These are phyloP conservation scores for Dalbergia oliveri DNA, from an alignment of 306 rosid genomes.

Conservation along the genomic window DNA sequence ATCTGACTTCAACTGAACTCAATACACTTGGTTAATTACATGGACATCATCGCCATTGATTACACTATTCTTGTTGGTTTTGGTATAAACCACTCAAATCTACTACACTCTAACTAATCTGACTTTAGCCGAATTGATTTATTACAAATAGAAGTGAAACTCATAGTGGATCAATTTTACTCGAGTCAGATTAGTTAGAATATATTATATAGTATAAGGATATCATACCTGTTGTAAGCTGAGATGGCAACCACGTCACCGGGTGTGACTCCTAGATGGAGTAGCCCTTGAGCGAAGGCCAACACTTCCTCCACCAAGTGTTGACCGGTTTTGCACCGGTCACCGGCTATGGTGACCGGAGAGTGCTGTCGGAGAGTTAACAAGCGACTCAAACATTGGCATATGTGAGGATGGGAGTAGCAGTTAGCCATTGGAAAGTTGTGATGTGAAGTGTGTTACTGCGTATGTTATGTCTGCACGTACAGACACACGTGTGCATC, in stretches of 20 bases:
- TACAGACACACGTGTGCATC: not conserved
- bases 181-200: no score
- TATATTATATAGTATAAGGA: no score
- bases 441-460: not conserved
- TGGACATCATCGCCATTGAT: no score
- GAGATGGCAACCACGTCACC: conserved; percentile 82
- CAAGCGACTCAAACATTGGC: conserved; percentile 76
- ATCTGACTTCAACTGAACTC: no score
- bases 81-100: no score
- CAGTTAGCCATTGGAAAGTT: conserved; percentile 53
- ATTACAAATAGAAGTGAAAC: no score
- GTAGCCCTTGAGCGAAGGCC: conserved; percentile 67
- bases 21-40: no score
- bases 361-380: conserved; percentile 50
- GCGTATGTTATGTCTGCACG: not conserved
- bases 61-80: no score
- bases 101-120: no score
- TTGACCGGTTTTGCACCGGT: conserved; percentile 60
- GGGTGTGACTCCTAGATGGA: conserved; percentile 60
- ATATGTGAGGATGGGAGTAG: conserved; percentile 65
- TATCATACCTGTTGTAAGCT: conserved; percentile 73
- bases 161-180: no score
- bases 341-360: conserved; percentile 57
- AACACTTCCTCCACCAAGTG: conserved; percentile 66
- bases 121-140: no score